Evolutionary conservation across 2,329 filamentous ascomycete species (phyloP), one percentile per base, ranked within the genome.

Genomic region (Penicillium oxalicum): DNA sequence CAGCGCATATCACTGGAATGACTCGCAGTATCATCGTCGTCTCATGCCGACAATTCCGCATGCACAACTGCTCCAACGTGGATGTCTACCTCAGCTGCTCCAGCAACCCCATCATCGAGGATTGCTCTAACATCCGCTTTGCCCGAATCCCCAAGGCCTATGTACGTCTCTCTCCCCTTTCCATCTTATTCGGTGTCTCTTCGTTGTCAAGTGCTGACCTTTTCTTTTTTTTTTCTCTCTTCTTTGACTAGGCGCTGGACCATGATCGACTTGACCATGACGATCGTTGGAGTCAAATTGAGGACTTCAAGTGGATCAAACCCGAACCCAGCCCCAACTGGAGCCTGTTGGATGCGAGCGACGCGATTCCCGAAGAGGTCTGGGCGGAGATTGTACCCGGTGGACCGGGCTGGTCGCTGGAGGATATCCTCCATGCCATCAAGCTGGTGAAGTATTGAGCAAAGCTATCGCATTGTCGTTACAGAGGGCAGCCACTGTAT

Each of bases 251-350:
- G 64, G 55, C 63, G 32, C 50, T 67, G 38, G 52, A 63, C 13
- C 61, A 67, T 28, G 64, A 65, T 48, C 58, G 60, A 32, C 55
- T 58, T 3, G 58, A 67, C 28, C 53, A 65, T 5, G 58, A 64
- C 46, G 91, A 95, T 65, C 80, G 86, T 60, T 98, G 89, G 88
- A 80, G 91, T 59, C 83, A 93, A 61, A 87, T 97, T 12, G 88
- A 97, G 67, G 93, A 98, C 67, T 98, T 98, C 76, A 95, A 95
- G 71, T 97, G 93, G 93, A 79, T 96, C 54, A 94, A 91, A 68
- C 77, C 80, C 12, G 88, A 87, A 49, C 81, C 82, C 28, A 96
- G 88, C 63, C 93, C 93, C 2, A 91, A 98, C 64, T 98, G 91
- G 89, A 80, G 75, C 32, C 70, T 88, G 2, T 59, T 97, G 24